Percentiles rank a stretch among this genome's conserved stretches.
These are phyloP conservation scores for Eimeria sp. DNA, from an alignment of 169 alveolate species.

Conservation along the genomic window DNA sequence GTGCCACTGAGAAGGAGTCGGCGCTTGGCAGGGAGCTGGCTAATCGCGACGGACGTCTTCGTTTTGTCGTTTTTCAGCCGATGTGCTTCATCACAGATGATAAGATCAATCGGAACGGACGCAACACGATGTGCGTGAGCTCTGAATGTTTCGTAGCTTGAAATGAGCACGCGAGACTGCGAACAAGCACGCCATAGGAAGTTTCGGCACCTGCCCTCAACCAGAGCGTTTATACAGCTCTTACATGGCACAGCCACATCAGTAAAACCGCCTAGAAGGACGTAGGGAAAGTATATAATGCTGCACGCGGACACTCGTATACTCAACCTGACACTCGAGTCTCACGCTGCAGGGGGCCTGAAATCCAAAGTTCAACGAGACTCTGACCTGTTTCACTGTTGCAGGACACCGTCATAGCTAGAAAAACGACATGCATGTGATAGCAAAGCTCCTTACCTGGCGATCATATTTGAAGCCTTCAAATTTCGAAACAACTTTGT, in stretches of 20 bases:
- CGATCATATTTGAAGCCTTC: conserved; percentile 93
- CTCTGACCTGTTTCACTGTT: background rate
- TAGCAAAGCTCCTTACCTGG: conserved; percentile 58
- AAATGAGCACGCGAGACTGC: conserved; percentile 90
- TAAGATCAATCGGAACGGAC: conserved; percentile 95
- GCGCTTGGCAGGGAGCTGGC: conserved; percentile 93
- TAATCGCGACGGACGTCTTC: conserved; percentile 93
- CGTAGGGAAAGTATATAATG: background rate
- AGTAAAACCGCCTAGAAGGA: background rate
- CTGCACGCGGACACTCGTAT: too few relatives aligned
- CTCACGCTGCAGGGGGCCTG: background rate
- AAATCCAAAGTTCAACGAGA: background rate
- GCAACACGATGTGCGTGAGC: conserved; percentile 91
- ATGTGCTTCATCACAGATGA: conserved; percentile 99
- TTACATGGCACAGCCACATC: background rate
- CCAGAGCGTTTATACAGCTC: background rate
- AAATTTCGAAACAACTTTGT: conserved; percentile 93
- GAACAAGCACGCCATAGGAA: background rate
- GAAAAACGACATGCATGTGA: background rate
- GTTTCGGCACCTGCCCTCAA: background rate
- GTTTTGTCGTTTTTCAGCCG: conserved; percentile 96
- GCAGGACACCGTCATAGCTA: background rate
- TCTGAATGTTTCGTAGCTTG: conserved; percentile 96
- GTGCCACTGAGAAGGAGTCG: conserved; percentile 95
- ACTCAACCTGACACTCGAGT: background rate